phyloP scores from a whole-genome alignment of 2,329 filamentous ascomycete species.

The Fusarium camptoceras region DNA sequence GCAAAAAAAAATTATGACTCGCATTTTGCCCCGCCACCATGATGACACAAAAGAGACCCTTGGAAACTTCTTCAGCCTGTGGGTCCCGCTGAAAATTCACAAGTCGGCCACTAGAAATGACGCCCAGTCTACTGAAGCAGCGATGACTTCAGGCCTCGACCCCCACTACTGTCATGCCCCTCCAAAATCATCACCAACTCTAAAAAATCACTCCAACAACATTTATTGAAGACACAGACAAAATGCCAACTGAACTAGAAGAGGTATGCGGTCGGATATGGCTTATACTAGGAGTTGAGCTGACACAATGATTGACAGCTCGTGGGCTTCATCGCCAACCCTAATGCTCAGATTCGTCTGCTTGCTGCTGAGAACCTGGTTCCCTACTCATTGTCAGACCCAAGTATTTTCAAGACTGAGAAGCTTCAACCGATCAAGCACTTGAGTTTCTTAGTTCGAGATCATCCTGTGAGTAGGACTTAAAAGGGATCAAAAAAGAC shows the following conservation, averaged over 20 bases:
- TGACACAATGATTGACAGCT: constrained; percentile 65
- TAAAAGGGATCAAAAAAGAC: too few species aligned
- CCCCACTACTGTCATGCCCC: constrained; percentile 47
- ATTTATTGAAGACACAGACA: constrained; percentile 3
- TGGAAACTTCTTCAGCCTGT: constrained; percentile 42
- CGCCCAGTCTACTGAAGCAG: constrained; percentile 41
- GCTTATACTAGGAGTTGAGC: background rate
- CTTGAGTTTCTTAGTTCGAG: constrained; percentile 85
- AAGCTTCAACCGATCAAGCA: constrained; percentile 84
- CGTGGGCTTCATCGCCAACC: constrained; percentile 92
- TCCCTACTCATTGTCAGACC: constrained; percentile 80
- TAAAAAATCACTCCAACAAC: constrained; percentile 35
- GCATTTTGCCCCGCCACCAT: constrained; percentile 41
- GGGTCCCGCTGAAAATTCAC: constrained; percentile 45
- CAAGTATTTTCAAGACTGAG: constrained; percentile 84
- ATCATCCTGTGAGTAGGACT: constrained; percentile 75
- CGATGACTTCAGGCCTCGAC: constrained; percentile 47
- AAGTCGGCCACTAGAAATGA: constrained; percentile 33
- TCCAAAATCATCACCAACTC: constrained; percentile 42
- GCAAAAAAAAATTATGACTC: constrained; percentile 15
- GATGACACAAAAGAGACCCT: constrained; percentile 38
- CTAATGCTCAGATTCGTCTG: constrained; percentile 89
- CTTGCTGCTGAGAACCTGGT: constrained; percentile 88
- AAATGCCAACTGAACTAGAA: constrained; percentile 81
- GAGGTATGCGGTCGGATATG: constrained; percentile 64